Percentiles rank a stretch among this genome's conserved stretches.
phyloP scores from a whole-genome alignment of 192 early-diverging fungal species.

The Coemansia sp. region DNA sequence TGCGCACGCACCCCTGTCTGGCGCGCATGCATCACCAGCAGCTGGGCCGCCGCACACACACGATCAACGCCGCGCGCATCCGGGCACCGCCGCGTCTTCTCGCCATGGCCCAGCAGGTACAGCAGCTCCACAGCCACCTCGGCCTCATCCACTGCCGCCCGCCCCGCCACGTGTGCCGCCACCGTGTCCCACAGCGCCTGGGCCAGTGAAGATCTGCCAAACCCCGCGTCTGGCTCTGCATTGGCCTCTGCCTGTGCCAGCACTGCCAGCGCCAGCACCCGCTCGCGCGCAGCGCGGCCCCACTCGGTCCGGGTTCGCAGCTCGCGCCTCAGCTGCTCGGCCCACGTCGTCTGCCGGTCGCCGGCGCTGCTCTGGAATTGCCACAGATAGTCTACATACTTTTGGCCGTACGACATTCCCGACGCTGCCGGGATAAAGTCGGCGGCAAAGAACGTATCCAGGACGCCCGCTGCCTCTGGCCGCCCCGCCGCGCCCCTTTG shows the following conservation, averaged over 20 bases:
- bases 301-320: neutral
- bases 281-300: slow-evolving; percentile 14
- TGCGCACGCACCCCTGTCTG: slow-evolving; percentile 16
- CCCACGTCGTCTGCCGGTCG: neutral
- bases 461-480: too few relatives aligned
- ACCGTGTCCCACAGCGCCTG: slow-evolving; percentile 9
- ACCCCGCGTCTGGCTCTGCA: slow-evolving; percentile 7
- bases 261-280: slow-evolving; percentile 24
- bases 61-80: slow-evolving; percentile 6
- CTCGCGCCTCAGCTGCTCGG: neutral
- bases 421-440: slow-evolving; percentile 28
- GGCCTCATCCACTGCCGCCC: slow-evolving; percentile 18
- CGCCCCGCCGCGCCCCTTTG: neutral
- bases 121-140: slow-evolving; percentile 39
- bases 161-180: neutral
- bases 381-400: neutral
- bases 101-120: slow-evolving; percentile 15
- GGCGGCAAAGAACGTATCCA: slow-evolving; percentile 42
- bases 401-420: neutral
- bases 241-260: slow-evolving; percentile 18
- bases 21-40: slow-evolving; percentile 19
- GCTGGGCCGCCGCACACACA: slow-evolving; percentile 23
- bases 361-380: too few relatives aligned
- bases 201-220: slow-evolving; percentile 16
- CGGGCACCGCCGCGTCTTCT: neutral